Evolutionary conservation across 108 stramenopile species (phyloP).

Genomic region (Nannochloropsis oceanica): DNA sequence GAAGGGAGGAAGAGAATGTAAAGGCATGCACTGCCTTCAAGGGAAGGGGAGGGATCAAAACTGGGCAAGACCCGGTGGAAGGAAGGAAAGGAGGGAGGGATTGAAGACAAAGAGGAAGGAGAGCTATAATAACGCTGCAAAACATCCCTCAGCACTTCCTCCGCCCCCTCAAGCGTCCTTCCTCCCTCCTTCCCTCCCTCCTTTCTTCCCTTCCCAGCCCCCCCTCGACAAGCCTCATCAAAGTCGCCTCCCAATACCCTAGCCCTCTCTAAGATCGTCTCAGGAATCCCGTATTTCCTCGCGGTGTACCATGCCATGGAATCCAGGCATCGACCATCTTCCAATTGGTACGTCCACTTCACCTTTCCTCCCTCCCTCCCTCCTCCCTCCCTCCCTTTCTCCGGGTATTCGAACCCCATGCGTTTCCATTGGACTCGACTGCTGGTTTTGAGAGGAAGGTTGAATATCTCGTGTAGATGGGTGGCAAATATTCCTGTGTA

Average conservation of each 20-base stretch:
- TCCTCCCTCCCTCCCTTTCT: background rate
- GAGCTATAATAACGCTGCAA: background rate
- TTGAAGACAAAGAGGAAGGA: background rate
- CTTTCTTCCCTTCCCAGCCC: too few relatives aligned
- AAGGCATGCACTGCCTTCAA: slow-evolving; percentile 6
- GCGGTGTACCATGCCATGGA: slow-evolving; percentile 25
- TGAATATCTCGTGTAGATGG: slow-evolving; percentile 22
- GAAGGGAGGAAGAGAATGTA: slow-evolving; percentile 1
- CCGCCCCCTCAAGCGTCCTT: background rate
- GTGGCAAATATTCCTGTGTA: slow-evolving; percentile 24
- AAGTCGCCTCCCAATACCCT: background rate
- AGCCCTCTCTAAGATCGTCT: slow-evolving; percentile 1
- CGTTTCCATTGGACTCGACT: slow-evolving; percentile 7
- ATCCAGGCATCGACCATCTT: slow-evolving; percentile 25
- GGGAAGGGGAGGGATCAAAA: background rate
- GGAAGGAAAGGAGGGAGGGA: background rate
- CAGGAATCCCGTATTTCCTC: slow-evolving; percentile 10
- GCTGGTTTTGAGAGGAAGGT: slow-evolving; percentile 13
- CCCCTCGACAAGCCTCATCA: background rate
- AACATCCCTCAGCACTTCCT: background rate
- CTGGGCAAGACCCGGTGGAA: background rate
- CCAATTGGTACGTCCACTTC: slow-evolving; percentile 29
- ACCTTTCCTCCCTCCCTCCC: slow-evolving; percentile 1
- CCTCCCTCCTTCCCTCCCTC: background rate
- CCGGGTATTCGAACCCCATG: slow-evolving; percentile 19